These are phyloP conservation scores for Erythrobasidium hasegawianum DNA, from an alignment of 1,284 basidiomycete species.

Conservation along the genomic window DNA sequence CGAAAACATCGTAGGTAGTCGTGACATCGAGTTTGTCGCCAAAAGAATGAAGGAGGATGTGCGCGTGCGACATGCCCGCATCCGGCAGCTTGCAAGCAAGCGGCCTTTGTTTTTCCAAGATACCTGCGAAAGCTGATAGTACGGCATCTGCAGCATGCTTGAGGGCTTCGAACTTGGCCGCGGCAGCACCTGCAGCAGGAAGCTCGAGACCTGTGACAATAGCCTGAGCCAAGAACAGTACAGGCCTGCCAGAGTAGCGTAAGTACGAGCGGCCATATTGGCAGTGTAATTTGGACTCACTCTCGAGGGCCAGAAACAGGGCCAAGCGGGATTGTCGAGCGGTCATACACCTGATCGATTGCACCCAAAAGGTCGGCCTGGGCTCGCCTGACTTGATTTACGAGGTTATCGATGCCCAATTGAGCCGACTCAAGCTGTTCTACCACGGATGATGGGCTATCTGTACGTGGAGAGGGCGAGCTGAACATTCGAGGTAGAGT, in stretches of 20 bases:
- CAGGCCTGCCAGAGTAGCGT: background rate
- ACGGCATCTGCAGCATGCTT: too few relatives aligned
- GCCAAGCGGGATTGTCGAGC: too few relatives aligned
- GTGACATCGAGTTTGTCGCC: background rate
- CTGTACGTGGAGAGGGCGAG: background rate
- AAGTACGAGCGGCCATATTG: too few relatives aligned
- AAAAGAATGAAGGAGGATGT: background rate
- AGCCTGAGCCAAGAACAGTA: conserved; percentile 5
- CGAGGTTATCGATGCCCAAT: conserved; percentile 1
- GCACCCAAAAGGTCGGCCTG: conserved; percentile 9
- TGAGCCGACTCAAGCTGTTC: background rate
- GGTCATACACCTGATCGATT: background rate
- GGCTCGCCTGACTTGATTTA: conserved; percentile 5
- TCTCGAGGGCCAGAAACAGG: background rate
- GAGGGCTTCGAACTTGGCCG: background rate
- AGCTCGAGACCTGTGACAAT: background rate
- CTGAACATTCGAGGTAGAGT: conserved; percentile 1
- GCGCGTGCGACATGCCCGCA: background rate
- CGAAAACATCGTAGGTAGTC: background rate
- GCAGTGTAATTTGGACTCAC: conserved; percentile 4
- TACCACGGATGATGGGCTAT: conserved; percentile 1
- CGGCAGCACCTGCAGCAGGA: background rate
- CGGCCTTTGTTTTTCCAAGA: too few relatives aligned
- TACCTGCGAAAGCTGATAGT: too few relatives aligned
- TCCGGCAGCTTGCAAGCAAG: background rate